These are phyloP conservation scores for Komagataella pastoris DNA, from an alignment of 805 yeast species.

Conservation along the genomic window DNA sequence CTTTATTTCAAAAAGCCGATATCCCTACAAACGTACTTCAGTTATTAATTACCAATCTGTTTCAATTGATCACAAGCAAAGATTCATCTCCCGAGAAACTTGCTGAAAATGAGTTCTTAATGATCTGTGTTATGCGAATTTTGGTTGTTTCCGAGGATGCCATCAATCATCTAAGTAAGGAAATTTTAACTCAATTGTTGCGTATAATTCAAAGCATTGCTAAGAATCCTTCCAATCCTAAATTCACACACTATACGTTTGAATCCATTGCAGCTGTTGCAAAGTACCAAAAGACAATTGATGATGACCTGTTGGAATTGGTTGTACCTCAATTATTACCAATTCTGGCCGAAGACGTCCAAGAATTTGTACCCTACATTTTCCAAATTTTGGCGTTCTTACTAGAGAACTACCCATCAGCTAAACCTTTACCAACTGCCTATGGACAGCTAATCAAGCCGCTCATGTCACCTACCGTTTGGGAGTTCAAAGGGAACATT, in stretches of 20 bases:
- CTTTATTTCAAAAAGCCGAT: conserved; percentile 64
- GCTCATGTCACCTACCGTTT: conserved; percentile 73
- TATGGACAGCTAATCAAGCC: conserved; percentile 66
- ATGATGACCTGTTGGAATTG: conserved; percentile 28
- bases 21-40: conserved; percentile 45
- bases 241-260: conserved; percentile 80
- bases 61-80: conserved; percentile 48
- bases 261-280: conserved; percentile 76
- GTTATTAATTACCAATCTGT: conserved; percentile 50
- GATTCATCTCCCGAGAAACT: conserved; percentile 71
- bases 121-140: conserved; percentile 81
- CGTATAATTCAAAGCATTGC: conserved; percentile 58
- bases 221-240: conserved; percentile 91
- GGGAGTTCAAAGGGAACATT: conserved; percentile 89
- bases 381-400: conserved; percentile 81
- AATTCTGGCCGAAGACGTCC: conserved; percentile 71
- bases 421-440: conserved; percentile 42
- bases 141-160: conserved; percentile 59
- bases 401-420: conserved; percentile 44
- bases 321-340: conserved; percentile 56
- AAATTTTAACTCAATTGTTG: conserved; percentile 50
- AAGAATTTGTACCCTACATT: conserved; percentile 87
- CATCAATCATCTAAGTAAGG: conserved; percentile 29
- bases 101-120: conserved; percentile 89
- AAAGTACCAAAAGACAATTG: conserved; percentile 28